Percentiles rank a stretch among this genome's conserved stretches.
phyloP scores from a whole-genome alignment of 176 grass and related monocot genomes.

The Cymbopogon citratus region DNA sequence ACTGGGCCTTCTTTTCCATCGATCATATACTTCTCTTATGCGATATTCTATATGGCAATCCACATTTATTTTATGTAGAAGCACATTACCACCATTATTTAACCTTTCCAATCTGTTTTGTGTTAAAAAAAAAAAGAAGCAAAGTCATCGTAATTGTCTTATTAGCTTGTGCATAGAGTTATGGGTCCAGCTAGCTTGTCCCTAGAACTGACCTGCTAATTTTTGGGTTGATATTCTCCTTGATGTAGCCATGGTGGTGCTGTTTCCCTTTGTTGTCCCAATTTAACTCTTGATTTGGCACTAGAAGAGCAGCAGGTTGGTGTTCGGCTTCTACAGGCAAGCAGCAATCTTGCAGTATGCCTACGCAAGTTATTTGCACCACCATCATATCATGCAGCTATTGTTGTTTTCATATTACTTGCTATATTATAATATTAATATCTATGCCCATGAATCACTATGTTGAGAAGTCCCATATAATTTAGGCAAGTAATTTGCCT shows the following conservation, averaged over 20 bases:
- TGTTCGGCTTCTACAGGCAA: slow-evolving; percentile 64
- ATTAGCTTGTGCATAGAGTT: too few relatives aligned
- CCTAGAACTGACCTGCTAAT: neutral
- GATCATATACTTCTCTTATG: neutral
- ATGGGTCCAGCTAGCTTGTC: too few relatives aligned
- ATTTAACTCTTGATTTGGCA: slow-evolving; percentile 47
- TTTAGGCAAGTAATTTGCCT: slow-evolving; percentile 4
- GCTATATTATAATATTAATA: too few relatives aligned
- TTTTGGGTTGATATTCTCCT: neutral
- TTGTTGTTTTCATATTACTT: neutral
- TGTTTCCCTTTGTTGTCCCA: neutral
- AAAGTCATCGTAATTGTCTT: too few relatives aligned
- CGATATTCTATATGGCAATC: neutral
- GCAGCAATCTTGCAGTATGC: slow-evolving; percentile 76
- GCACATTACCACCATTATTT: too few relatives aligned
- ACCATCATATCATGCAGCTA: too few relatives aligned
- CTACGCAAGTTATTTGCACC: slow-evolving; percentile 48
- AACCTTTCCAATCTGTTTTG: too few relatives aligned
- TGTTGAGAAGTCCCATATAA: slow-evolving; percentile 6
- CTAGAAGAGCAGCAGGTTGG: slow-evolving; percentile 56
- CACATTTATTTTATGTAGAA: too few relatives aligned
- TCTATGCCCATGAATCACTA: neutral
- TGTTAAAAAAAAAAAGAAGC: too few relatives aligned
- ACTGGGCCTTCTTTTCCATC: neutral
- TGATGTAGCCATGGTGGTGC: slow-evolving; percentile 5